Evolutionary conservation across 2,329 filamentous ascomycete species (phyloP).

Genomic region (Magnaporthiopsis poae): DNA sequence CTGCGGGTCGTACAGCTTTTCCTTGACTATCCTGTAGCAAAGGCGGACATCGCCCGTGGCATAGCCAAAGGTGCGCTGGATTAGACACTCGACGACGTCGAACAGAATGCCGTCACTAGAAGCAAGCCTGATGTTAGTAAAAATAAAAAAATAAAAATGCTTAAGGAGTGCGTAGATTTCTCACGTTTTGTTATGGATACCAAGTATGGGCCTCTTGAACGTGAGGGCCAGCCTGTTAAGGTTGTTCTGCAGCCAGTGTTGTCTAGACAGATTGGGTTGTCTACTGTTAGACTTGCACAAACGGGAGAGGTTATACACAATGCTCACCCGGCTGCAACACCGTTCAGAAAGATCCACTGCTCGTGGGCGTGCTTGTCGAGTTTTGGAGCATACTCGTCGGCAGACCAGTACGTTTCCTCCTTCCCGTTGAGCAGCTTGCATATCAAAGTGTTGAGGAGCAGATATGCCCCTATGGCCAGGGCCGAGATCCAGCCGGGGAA

Average conservation of each 20-base stretch:
- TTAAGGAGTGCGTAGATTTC: conserved; percentile 5
- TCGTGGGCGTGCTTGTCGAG: conserved; percentile 48
- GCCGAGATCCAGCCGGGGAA: conserved; percentile 39
- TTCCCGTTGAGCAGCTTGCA: conserved; percentile 45
- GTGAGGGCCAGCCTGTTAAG: conserved; percentile 61
- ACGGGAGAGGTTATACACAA: neutral
- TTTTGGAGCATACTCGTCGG: conserved; percentile 40
- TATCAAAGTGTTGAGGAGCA: conserved; percentile 40
- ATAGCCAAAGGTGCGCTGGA: conserved; percentile 66
- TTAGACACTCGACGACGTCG: conserved; percentile 65
- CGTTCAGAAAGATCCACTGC: conserved; percentile 74
- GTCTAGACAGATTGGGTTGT: conserved; percentile 22
- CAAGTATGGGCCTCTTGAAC: conserved; percentile 60
- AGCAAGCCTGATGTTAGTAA: neutral
- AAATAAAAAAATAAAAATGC: neutral
- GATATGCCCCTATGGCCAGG: conserved; percentile 31
- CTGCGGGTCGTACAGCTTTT: conserved; percentile 49
- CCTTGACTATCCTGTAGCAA: conserved; percentile 53
- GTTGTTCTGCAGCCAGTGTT: conserved; percentile 61
- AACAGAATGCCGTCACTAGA: conserved; percentile 55
- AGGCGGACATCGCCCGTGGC: conserved; percentile 57
- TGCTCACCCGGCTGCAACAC: conserved; percentile 52
- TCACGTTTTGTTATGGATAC: conserved; percentile 65
- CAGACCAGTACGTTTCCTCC: conserved; percentile 38
- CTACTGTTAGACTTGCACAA: conserved; percentile 7